A percentile compares a stretch with the other conserved stretches of the same genome.
phyloP scores from a whole-genome alignment of 306 rosid genomes.

The Vigna unguiculata region DNA sequence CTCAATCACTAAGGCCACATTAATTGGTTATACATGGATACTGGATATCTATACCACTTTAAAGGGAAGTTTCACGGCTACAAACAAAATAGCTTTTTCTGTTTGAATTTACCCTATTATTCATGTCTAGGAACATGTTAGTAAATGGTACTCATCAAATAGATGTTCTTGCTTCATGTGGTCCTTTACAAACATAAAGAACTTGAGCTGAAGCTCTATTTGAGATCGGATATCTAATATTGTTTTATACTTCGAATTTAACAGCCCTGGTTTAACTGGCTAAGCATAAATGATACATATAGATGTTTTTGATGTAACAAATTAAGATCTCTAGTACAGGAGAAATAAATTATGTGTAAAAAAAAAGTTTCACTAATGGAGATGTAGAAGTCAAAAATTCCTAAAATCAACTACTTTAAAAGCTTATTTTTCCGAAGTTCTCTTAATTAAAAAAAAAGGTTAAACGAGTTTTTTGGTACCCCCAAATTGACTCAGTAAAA shows the following conservation, averaged over 20 bases:
- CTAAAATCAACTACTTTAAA: too few relatives aligned
- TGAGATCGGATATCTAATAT: not conserved
- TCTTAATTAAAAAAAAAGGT: too few relatives aligned
- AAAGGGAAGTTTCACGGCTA: conserved; percentile 19
- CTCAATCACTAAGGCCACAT: conserved; percentile 13
- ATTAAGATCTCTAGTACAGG: not conserved
- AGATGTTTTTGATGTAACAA: not conserved
- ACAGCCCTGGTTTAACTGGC: not conserved
- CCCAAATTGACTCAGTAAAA: too few relatives aligned
- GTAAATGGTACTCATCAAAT: too few relatives aligned
- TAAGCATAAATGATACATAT: not conserved
- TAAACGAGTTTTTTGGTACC: too few relatives aligned
- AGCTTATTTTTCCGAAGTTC: not conserved
- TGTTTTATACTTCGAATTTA: conserved; percentile 4
- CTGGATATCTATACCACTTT: not conserved
- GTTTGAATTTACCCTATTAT: too few relatives aligned
- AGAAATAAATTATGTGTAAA: not conserved
- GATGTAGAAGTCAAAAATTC: not conserved
- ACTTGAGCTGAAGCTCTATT: conserved; percentile 3
- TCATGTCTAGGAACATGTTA: too few relatives aligned
- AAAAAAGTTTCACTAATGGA: not conserved
- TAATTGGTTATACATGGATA: not conserved
- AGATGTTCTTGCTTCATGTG: too few relatives aligned
- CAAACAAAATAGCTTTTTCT: too few relatives aligned
- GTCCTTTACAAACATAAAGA: not conserved